Evolutionary conservation across 306 rosid species (phyloP), one percentile per base, ranked within the genome.

Genomic region (Cicer pinnatifidum): DNA sequence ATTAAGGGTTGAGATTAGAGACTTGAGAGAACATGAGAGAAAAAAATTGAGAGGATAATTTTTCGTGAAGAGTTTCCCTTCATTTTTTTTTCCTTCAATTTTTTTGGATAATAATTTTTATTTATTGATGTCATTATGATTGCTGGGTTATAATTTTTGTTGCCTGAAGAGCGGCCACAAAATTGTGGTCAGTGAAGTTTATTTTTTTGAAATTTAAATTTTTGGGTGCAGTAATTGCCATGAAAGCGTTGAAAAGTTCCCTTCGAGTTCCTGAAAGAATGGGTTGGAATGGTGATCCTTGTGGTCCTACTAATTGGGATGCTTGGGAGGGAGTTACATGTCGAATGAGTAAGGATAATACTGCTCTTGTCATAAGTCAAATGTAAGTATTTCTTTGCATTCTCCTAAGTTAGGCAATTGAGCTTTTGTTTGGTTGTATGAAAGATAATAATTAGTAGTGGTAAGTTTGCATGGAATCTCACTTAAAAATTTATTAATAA

Each of bases 221-320:
- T 50, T 52, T 41, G 57, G 80, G 19, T 78, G 85, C 75, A 93
- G 98, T 81, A 63, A 37, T 59, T 75, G 96, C 97, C 53, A 91
- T 94, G 96, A 87, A 82, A 78, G 95, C 90, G 2, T 82, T 94
- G 95, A 94, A 94, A 75, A 95, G 87, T 8, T 88, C 97, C 7
- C 91, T 94, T 35, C 86, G 85, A 10, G 67, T 94, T 79, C 98
- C 97, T 1, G 98, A 82, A 80, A 84, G 98, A 82, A 94, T 94
- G 98, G 97, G 98, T 71, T 94, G 98, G 97, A 94, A 94, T 66
- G 98, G 98, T 7, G 98, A 94, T 88, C 98, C 98, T 6, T 94
- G 98, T 87, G 98, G 97, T 56, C 97, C 98, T 73, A 88, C 96
- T 12, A 86, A 51, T 62, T 91, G 96, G 98, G 97, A 91, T 88